These are phyloP conservation scores for Wallacemonas rigidus DNA, from an alignment of 208 protist species.

Conservation along the genomic window DNA sequence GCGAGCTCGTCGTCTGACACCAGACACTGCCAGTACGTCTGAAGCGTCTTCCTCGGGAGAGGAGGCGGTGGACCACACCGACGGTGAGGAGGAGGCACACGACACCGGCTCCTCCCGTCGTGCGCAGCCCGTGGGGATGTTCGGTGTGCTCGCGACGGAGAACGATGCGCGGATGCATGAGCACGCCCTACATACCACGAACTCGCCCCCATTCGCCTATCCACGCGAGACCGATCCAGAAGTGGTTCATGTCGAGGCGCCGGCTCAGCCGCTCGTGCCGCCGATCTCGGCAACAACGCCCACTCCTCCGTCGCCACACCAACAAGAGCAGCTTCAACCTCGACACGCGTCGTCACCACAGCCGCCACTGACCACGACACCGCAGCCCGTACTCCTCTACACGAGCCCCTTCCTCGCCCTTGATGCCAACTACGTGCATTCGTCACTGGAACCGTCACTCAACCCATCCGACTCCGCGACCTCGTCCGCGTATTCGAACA, in stretches of 20 bases:
- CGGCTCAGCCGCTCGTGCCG: too few species aligned
- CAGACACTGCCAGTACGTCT: too few species aligned
- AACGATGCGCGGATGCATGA: not conserved
- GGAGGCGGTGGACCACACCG: not conserved
- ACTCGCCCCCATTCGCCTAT: not conserved
- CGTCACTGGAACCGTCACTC: too few species aligned
- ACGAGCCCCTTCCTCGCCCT: conserved; percentile 4
- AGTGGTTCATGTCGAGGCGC: not conserved
- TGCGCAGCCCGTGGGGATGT: not conserved
- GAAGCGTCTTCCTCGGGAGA: not conserved
- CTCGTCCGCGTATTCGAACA: not conserved
- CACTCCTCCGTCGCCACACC: not conserved
- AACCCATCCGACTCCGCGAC: not conserved
- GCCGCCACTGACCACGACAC: not conserved
- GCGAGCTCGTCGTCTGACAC: not conserved
- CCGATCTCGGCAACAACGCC: not conserved
- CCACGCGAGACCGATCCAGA: not conserved
- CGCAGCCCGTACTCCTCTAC: conserved; percentile 26
- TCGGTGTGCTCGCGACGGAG: conserved; percentile 3
- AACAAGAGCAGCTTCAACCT: not conserved
- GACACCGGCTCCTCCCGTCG: not conserved
- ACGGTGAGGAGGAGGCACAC: conserved; percentile 9
- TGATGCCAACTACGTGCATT: conserved; percentile 5
- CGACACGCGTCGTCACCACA: not conserved
- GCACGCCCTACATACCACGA: too few species aligned